A percentile compares a stretch with the other conserved stretches of the same genome.
Conservation (phyloP, 192 early-diverging fungal genomes). For the Coemansia asiatica region DNA sequence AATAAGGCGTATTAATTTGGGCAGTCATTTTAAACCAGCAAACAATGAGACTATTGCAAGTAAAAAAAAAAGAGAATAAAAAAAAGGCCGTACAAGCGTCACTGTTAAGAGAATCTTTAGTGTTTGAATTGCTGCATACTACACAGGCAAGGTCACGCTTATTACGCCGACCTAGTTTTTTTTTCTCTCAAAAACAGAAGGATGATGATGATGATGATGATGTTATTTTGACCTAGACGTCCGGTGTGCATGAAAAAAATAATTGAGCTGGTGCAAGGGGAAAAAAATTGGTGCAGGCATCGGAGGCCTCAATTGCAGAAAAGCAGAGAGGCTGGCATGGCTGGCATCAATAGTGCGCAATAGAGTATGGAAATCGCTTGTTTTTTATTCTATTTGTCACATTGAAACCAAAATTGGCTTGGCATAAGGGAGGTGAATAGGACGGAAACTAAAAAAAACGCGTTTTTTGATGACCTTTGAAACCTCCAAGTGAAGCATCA, state of each 20-base stretch:
- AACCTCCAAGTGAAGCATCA: neutral
- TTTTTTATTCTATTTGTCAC: neutral
- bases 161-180: neutral
- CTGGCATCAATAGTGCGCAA: constrained; percentile 3
- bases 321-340: neutral
- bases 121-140: neutral
- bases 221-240: neutral
- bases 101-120: too few relatives aligned
- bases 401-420: neutral
- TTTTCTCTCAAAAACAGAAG: too few relatives aligned
- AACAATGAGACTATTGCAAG: neutral
- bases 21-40: neutral
- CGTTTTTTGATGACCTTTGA: neutral
- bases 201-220: too few relatives aligned
- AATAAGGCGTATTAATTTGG: neutral
- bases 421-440: neutral
- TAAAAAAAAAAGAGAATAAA: neutral
- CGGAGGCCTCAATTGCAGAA: neutral
- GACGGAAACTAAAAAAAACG: neutral
- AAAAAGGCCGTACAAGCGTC: neutral
- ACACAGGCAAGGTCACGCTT: neutral
- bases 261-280: neutral
- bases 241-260: neutral
- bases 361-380: constrained; percentile 7
- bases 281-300: neutral